A percentile compares a stretch with the other conserved stretches of the same genome.
phyloP scores from a whole-genome alignment of 169 alveolate species.

The Plasmodium fragile region DNA sequence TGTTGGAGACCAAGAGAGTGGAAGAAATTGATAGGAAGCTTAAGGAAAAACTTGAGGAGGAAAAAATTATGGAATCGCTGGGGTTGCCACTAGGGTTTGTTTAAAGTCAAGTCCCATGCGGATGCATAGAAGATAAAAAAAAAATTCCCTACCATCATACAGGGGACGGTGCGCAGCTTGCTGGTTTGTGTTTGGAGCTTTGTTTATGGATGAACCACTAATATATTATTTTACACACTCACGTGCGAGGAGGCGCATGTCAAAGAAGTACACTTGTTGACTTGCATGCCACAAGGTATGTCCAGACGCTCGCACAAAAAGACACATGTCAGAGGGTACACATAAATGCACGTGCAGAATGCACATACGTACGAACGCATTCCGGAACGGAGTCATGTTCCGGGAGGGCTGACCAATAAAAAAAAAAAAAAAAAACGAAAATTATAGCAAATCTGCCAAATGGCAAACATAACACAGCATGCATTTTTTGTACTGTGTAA shows the following conservation, averaged over 20 bases:
- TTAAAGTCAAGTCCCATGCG: not conserved
- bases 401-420: not conserved
- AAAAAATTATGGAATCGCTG: slow-evolving; percentile 50
- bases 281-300: not conserved
- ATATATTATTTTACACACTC: not conserved
- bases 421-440: not conserved
- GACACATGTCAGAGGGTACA: not conserved
- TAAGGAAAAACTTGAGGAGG: slow-evolving; percentile 61
- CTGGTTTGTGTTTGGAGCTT: not conserved
- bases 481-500: not conserved
- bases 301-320: not conserved
- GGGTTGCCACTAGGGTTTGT: slow-evolving; percentile 68
- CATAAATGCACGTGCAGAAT: not conserved
- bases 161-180: not conserved
- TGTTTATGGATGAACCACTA: not conserved
- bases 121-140: not conserved
- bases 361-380: not conserved
- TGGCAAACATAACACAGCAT: not conserved
- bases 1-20: not conserved
- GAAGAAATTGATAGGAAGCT: slow-evolving; percentile 59
- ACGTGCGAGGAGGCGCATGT: not conserved
- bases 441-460: not conserved
- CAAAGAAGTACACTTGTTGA: not conserved
- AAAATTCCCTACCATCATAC: not conserved
- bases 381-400: not conserved